Percentiles rank a stretch among this genome's conserved stretches.
These are phyloP conservation scores for Lasiosphaeriaceae sp. DNA, from an alignment of 495 filamentous ascomycete genomes.

Conservation along the genomic window DNA sequence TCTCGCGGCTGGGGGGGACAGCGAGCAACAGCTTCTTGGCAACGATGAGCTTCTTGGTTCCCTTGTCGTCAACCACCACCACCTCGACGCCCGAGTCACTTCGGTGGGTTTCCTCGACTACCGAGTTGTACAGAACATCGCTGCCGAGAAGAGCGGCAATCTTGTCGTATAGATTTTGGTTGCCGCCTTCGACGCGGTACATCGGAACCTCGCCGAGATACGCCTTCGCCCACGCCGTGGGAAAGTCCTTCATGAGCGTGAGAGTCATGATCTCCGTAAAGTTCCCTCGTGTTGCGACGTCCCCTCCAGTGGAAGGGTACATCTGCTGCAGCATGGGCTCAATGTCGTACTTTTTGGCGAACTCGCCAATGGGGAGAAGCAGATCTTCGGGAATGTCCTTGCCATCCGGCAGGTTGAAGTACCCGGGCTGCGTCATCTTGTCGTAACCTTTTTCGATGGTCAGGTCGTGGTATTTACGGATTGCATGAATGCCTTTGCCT, in stretches of 20 bases:
- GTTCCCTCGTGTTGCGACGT: conserved; percentile 30
- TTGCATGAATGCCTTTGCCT: conserved; percentile 20
- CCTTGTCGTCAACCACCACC: conserved; percentile 28
- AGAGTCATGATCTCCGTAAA: conserved; percentile 36
- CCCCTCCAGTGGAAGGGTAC: conserved; percentile 39
- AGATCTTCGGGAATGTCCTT: conserved; percentile 41
- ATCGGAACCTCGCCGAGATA: conserved; percentile 22
- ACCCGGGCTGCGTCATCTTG: conserved; percentile 35
- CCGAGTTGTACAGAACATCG: conserved; percentile 36
- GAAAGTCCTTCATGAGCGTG: conserved; percentile 37
- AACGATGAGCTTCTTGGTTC: conserved; percentile 24
- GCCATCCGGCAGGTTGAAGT: conserved; percentile 37
- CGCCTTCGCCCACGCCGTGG: conserved; percentile 28
- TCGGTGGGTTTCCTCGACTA: conserved; percentile 27
- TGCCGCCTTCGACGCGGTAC: conserved; percentile 31
- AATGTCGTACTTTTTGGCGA: conserved; percentile 37
- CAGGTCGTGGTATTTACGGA: conserved; percentile 32
- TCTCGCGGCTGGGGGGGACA: conserved; percentile 32
- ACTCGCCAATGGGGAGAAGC: conserved; percentile 44
- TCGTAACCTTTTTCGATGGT: conserved; percentile 38
- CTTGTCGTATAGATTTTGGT: conserved; percentile 40
- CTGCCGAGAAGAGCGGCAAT: conserved; percentile 26
- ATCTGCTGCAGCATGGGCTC: conserved; percentile 22
- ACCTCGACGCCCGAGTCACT: conserved; percentile 29
- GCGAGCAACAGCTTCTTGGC: conserved; percentile 41